A percentile compares a stretch with the other conserved stretches of the same genome.
Conservation (phyloP, 2,329 filamentous ascomycete species). For the Neofusicoccum laricinum region DNA sequence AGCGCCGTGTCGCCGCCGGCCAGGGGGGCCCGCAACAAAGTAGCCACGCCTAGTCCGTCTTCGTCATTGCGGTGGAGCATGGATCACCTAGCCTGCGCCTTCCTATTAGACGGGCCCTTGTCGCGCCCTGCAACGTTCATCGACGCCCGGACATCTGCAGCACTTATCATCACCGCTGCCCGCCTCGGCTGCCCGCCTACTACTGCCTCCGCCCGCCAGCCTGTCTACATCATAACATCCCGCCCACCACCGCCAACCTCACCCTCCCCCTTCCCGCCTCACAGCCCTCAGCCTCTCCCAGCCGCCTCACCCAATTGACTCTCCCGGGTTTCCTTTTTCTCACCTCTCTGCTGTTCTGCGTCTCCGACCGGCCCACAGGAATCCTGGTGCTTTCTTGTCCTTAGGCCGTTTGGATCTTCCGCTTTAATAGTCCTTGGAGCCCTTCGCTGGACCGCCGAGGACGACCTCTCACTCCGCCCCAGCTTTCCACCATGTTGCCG, state of each 20-base stretch:
- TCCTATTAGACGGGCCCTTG: constrained; percentile 17
- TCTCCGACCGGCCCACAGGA: background rate
- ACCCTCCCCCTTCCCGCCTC: background rate
- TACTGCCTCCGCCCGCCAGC: constrained; percentile 4
- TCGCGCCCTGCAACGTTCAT: constrained; percentile 17
- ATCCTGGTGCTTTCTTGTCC: constrained; percentile 17
- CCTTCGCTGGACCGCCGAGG: constrained; percentile 41
- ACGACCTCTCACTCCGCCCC: constrained; percentile 21
- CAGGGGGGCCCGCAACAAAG: constrained; percentile 14
- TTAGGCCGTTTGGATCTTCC: background rate
- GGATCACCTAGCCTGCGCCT: constrained; percentile 18
- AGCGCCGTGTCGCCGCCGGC: constrained; percentile 11
- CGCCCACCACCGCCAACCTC: constrained; percentile 1
- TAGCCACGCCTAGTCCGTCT: constrained; percentile 13
- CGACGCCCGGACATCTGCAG: constrained; percentile 9
- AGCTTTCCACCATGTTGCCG: constrained; percentile 43
- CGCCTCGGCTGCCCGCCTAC: constrained; percentile 12
- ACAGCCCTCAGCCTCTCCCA: background rate
- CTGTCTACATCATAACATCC: constrained; percentile 10
- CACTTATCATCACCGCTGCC: constrained; percentile 17
- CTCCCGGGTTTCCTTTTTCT: background rate
- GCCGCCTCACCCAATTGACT: constrained; percentile 2
- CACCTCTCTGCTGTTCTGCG: background rate
- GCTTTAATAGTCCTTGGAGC: constrained; percentile 20
- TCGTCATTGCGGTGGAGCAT: constrained; percentile 12